A percentile compares a stretch with the other conserved stretches of the same genome.
These are phyloP conservation scores for Thelonectria olida DNA, from an alignment of 2,329 filamentous ascomycete genomes.

Conservation along the genomic window DNA sequence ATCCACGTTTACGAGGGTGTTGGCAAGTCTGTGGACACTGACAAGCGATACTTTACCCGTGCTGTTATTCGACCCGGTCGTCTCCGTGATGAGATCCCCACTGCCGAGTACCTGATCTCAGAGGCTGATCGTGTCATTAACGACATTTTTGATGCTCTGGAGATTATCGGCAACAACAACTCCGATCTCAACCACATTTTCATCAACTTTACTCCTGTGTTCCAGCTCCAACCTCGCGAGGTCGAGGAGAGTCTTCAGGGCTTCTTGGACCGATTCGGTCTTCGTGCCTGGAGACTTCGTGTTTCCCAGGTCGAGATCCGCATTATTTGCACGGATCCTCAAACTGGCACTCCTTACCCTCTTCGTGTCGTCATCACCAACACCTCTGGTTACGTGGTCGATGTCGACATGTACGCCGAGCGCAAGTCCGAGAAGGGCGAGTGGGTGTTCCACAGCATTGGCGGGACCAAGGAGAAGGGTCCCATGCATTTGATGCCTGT, in stretches of 20 bases:
- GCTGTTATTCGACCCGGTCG: slow-evolving; percentile 94
- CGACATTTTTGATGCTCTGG: slow-evolving; percentile 95
- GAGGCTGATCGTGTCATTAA: slow-evolving; percentile 97
- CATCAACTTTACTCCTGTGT: slow-evolving; percentile 98
- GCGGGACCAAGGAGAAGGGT: slow-evolving; percentile 92
- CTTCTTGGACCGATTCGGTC: slow-evolving; percentile 96
- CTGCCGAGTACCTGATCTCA: slow-evolving; percentile 97
- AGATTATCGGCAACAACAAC: slow-evolving; percentile 99
- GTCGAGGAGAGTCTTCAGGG: slow-evolving; percentile 93
- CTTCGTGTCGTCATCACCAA: slow-evolving; percentile 97
- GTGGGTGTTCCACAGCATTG: slow-evolving; percentile 98
- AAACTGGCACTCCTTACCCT: slow-evolving; percentile 85
- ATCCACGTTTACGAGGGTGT: slow-evolving; percentile 98
- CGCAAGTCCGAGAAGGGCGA: slow-evolving; percentile 98
- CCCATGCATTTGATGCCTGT: slow-evolving; percentile 94
- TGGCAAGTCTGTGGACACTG: slow-evolving; percentile 92
- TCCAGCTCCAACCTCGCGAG: slow-evolving; percentile 88
- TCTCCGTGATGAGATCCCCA: slow-evolving; percentile 95
- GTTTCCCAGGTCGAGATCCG: slow-evolving; percentile 98
- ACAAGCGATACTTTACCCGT: slow-evolving; percentile 98
- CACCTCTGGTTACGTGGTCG: slow-evolving; percentile 96
- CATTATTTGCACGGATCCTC: slow-evolving; percentile 93
- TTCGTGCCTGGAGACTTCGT: slow-evolving; percentile 93
- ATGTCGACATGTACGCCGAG: slow-evolving; percentile 97
- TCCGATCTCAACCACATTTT: slow-evolving; percentile 99